phyloP scores from a whole-genome alignment of 495 filamentous ascomycete genomes.

The Bacidia rubella region DNA sequence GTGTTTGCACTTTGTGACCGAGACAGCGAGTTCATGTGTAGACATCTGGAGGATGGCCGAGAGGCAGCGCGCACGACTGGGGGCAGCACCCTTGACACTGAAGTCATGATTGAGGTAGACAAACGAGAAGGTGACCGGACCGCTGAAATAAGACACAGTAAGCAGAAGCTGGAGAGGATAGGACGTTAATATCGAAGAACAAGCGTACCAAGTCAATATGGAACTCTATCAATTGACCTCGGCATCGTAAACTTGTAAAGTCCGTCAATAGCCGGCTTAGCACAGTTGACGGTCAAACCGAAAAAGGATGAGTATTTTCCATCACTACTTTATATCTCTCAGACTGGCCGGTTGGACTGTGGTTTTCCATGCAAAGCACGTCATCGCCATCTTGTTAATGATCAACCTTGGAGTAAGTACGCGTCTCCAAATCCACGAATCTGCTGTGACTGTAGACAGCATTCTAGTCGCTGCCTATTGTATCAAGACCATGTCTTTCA shows the following conservation, averaged over 20 bases:
- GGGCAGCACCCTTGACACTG: slow-evolving; percentile 52
- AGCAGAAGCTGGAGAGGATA: not conserved
- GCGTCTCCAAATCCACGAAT: too few relatives aligned
- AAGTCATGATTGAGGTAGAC: slow-evolving; percentile 54
- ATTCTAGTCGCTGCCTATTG: too few relatives aligned
- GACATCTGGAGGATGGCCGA: slow-evolving; percentile 31
- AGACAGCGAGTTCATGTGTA: slow-evolving; percentile 20
- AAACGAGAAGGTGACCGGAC: not conserved
- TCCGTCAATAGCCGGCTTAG: not conserved
- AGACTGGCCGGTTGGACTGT: too few relatives aligned
- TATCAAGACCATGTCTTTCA: slow-evolving; percentile 44
- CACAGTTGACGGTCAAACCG: too few relatives aligned
- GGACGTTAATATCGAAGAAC: not conserved
- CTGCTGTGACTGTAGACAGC: too few relatives aligned
- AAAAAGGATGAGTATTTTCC: too few relatives aligned
- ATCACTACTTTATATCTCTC: too few relatives aligned
- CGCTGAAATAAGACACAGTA: not conserved
- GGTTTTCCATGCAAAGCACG: too few relatives aligned
- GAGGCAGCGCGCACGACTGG: slow-evolving; percentile 49
- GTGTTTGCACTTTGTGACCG: slow-evolving; percentile 40
- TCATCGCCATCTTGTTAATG: too few relatives aligned
- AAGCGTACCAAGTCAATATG: not conserved
- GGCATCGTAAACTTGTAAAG: not conserved
- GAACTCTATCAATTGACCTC: not conserved
- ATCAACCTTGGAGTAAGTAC: too few relatives aligned